Percentiles rank a stretch among this genome's conserved stretches.
Conservation (phyloP, 129 eudicot genomes). For the Artemisia annua region DNA sequence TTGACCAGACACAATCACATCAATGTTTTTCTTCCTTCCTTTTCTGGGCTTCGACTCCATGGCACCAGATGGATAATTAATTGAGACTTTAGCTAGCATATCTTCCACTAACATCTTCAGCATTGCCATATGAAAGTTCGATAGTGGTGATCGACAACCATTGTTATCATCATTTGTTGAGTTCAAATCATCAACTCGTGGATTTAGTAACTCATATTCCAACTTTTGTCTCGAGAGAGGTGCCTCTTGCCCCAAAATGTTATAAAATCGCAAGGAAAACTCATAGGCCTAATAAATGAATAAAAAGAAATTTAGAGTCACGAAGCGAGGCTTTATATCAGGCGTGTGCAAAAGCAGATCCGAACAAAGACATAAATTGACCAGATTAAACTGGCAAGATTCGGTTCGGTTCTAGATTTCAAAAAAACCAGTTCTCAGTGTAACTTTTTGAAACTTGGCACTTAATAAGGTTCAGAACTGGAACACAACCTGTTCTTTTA, state of each 20-base stretch:
- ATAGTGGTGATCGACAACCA: conserved; percentile 39
- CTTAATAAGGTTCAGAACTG: background rate
- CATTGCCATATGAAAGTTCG: conserved; percentile 58
- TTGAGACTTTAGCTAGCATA: conserved; percentile 54
- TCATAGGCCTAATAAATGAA: conserved; percentile 70
- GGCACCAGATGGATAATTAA: conserved; percentile 51
- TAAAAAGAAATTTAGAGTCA: conserved; percentile 18
- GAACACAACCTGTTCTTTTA: too few species aligned
- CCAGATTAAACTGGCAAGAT: too few species aligned
- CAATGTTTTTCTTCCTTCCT: conserved; percentile 71
- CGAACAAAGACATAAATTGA: background rate
- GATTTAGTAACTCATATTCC: conserved; percentile 67
- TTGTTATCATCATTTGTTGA: conserved; percentile 17
- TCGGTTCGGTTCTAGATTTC: background rate
- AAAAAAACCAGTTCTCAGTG: background rate
- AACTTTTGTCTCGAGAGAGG: conserved; percentile 60
- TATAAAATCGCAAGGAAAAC: conserved; percentile 65
- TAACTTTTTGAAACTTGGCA: background rate
- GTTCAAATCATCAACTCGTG: conserved; percentile 53
- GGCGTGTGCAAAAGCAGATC: background rate
- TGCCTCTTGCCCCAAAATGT: conserved; percentile 56
- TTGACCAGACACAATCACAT: conserved; percentile 43
- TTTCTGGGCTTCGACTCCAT: conserved; percentile 63
- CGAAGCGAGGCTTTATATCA: background rate
- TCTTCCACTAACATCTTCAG: conserved; percentile 69